These are phyloP conservation scores for Pythium angustatum DNA, from an alignment of 352 stramenopile species.

Conservation along the genomic window DNA sequence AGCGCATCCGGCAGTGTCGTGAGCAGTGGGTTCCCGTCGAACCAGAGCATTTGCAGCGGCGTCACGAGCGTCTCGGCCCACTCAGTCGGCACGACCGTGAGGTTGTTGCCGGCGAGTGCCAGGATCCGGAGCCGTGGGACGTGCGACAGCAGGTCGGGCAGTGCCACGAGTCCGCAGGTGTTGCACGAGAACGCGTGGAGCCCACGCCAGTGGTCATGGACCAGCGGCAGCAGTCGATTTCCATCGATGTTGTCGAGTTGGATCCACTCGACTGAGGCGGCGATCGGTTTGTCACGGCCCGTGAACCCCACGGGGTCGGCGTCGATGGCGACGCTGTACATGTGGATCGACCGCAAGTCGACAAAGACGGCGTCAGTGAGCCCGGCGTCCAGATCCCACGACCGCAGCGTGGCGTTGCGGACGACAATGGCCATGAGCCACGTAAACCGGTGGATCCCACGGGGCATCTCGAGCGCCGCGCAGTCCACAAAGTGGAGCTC, in stretches of 20 bases:
- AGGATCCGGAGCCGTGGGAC: neutral
- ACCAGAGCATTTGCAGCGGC: slow-evolving; percentile 6
- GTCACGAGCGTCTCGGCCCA: neutral
- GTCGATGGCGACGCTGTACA: neutral
- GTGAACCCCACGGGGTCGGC: neutral
- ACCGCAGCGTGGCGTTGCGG: neutral
- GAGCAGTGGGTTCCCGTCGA: neutral
- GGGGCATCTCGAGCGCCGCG: slow-evolving; percentile 2
- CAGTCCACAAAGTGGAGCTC: slow-evolving; percentile 13
- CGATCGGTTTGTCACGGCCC: neutral
- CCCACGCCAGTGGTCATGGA: slow-evolving; percentile 6
- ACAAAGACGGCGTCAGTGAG: neutral
- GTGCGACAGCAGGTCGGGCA: neutral
- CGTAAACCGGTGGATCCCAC: neutral
- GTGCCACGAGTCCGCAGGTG: neutral
- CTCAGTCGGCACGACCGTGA: slow-evolving; percentile 12
- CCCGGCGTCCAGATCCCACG: neutral
- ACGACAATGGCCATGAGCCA: slow-evolving; percentile 7
- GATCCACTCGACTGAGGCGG: slow-evolving; percentile 18
- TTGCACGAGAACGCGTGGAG: slow-evolving; percentile 5
- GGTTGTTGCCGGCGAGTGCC: neutral
- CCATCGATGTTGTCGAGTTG: neutral
- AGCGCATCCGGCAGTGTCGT: neutral
- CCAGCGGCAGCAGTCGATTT: neutral
- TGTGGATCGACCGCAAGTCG: neutral